Conservation (phyloP, 139 green algal species). For the Coccomyxa sp. region DNA sequence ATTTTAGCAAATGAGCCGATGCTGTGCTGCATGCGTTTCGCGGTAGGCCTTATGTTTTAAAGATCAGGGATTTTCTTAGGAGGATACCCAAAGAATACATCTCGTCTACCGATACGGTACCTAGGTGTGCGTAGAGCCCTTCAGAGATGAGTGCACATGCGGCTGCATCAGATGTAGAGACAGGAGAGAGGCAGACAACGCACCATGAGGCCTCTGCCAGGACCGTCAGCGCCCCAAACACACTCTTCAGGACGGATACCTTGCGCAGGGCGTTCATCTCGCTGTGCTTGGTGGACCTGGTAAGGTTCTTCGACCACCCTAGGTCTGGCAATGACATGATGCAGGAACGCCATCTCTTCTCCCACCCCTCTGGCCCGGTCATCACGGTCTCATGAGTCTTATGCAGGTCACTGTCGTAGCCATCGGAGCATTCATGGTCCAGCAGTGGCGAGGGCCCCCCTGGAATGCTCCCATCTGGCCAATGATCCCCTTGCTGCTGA, state of each 20-base stretch:
- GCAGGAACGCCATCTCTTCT: too few species aligned
- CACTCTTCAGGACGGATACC: neutral
- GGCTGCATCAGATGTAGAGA: too few species aligned
- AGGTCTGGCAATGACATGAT: neutral
- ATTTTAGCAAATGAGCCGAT: too few species aligned
- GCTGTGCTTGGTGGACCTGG: neutral
- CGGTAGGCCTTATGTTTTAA: too few species aligned
- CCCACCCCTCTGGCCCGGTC: too few species aligned
- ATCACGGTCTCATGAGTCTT: too few species aligned
- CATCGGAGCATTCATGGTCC: neutral
- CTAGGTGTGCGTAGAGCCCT: too few species aligned
- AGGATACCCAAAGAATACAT: too few species aligned
- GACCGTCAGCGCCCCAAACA: neutral
- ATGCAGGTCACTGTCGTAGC: neutral
- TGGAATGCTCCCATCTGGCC: conserved; percentile 1
- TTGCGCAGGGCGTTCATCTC: neutral
- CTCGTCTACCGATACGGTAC: too few species aligned
- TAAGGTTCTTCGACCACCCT: neutral
- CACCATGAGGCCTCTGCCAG: neutral
- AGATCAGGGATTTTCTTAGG: too few species aligned
- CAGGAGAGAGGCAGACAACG: neutral
- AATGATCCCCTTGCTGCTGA: neutral
- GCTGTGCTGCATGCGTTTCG: too few species aligned
- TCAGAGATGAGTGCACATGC: too few species aligned
- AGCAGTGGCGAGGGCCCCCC: neutral